phyloP scores from a whole-genome alignment of 148 eudicot genomes.

The Beta vulgaris region DNA sequence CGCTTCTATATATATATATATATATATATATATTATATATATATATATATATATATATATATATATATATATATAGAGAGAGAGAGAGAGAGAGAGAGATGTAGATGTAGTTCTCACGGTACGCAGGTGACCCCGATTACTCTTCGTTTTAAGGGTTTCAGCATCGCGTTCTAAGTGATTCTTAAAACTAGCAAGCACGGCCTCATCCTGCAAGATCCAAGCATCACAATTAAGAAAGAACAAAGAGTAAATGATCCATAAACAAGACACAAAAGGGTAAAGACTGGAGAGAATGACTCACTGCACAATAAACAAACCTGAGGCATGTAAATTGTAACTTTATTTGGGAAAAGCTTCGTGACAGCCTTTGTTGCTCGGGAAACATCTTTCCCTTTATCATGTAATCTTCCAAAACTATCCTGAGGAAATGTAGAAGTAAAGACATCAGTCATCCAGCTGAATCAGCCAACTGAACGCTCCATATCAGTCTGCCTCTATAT shows the following conservation, averaged over 20 bases:
- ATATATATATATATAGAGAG: too few species aligned
- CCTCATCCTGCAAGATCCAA: conserved; percentile 70
- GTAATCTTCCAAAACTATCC: conserved; percentile 96
- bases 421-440: conserved; percentile 31
- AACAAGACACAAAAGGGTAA: neutral
- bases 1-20: too few species aligned
- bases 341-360: conserved; percentile 81
- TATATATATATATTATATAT: too few species aligned
- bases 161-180: conserved; percentile 82
- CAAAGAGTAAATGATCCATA: neutral
- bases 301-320: conserved; percentile 52
- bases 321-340: conserved; percentile 86
- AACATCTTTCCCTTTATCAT: conserved; percentile 78
- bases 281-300: neutral
- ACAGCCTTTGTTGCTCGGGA: conserved; percentile 73
- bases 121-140: conserved; percentile 73
- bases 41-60: too few species aligned
- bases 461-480: conserved; percentile 1
- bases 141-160: conserved; percentile 88
- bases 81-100: too few species aligned
- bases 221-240: neutral
- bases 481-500: neutral
- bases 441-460: conserved; percentile 18
- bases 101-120: conserved; percentile 54
- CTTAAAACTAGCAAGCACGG: conserved; percentile 79